phyloP scores from a whole-genome alignment of 306 rosid genomes.

The Datisca glomerata region DNA sequence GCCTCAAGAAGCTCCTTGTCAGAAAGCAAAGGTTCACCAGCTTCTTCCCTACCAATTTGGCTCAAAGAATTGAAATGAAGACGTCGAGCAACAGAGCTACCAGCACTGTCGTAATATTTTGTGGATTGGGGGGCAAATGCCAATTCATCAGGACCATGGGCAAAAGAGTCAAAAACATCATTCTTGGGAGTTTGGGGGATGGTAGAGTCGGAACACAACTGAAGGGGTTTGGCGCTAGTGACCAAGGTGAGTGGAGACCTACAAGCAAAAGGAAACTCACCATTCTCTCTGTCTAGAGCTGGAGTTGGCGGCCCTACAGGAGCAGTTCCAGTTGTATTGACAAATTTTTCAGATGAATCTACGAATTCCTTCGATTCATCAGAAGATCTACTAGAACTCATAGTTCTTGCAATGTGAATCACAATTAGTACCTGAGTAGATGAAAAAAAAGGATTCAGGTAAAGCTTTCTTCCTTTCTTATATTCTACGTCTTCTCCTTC shows the following conservation, averaged over 20 bases:
- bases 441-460: too few species aligned
- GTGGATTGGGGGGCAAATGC: slow-evolving; percentile 34
- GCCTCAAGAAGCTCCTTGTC: slow-evolving; percentile 53
- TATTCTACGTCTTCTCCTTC: too few species aligned
- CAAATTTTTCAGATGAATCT: slow-evolving; percentile 6
- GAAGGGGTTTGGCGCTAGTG: slow-evolving; percentile 13
- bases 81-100: slow-evolving; percentile 30
- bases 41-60: slow-evolving; percentile 8
- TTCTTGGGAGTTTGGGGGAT: slow-evolving; percentile 61
- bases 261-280: slow-evolving; percentile 26
- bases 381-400: too few species aligned
- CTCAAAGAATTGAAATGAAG: slow-evolving; percentile 35
- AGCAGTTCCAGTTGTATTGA: slow-evolving; percentile 9
- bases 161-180: slow-evolving; percentile 65
- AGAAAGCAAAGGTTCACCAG: slow-evolving; percentile 24
- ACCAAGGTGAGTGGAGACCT: slow-evolving; percentile 35
- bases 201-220: slow-evolving; percentile 5
- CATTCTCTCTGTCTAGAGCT: slow-evolving; percentile 37
- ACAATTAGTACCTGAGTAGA: too few species aligned
- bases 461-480: too few species aligned
- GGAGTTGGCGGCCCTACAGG: slow-evolving; percentile 59
- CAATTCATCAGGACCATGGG: slow-evolving; percentile 43
- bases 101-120: slow-evolving; percentile 23
- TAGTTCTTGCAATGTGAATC: too few species aligned
- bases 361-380: slow-evolving; percentile 10